Evolutionary conservation across 306 rosid genomes (phyloP).

Genomic region (Chamaecrista fasciculata): DNA sequence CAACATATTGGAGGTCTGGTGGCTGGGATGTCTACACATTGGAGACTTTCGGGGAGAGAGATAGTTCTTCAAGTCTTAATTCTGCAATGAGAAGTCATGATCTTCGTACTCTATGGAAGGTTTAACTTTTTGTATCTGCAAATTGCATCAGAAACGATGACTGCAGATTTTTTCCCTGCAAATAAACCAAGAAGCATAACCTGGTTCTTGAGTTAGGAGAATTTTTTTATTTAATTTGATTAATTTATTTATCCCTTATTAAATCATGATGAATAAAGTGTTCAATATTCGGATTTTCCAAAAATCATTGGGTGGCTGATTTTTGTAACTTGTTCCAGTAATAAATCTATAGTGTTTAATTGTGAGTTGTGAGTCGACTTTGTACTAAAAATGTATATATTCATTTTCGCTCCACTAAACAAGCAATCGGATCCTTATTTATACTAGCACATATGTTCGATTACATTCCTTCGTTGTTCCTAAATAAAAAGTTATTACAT

Average conservation of each 20-base stretch:
- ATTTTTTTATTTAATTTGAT: not conserved
- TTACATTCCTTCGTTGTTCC: not conserved
- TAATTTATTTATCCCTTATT: no score
- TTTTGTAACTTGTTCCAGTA: slow-evolving; percentile 2
- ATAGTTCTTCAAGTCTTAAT: slow-evolving; percentile 16
- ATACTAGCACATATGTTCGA: slow-evolving; percentile 1
- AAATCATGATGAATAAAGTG: slow-evolving; percentile 10
- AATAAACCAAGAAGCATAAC: slow-evolving; percentile 13
- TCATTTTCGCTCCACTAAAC: not conserved
- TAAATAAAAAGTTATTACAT: not conserved
- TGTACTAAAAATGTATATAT: not conserved
- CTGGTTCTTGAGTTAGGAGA: slow-evolving; percentile 9
- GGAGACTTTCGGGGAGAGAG: slow-evolving; percentile 37
- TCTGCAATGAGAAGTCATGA: slow-evolving; percentile 28
- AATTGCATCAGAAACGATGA: not conserved
- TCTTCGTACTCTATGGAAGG: slow-evolving; percentile 38
- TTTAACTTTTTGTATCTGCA: slow-evolving; percentile 22
- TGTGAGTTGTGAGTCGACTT: not conserved
- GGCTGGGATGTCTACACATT: slow-evolving; percentile 64
- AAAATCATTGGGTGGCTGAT: not conserved
- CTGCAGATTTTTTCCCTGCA: not conserved
- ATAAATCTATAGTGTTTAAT: not conserved
- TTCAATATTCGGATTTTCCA: slow-evolving; percentile 10
- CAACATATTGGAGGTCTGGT: slow-evolving; percentile 55
- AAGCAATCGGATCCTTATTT: not conserved